These are phyloP conservation scores for Quercus variabilis DNA, from an alignment of 306 rosid genomes.

Conservation along the genomic window DNA sequence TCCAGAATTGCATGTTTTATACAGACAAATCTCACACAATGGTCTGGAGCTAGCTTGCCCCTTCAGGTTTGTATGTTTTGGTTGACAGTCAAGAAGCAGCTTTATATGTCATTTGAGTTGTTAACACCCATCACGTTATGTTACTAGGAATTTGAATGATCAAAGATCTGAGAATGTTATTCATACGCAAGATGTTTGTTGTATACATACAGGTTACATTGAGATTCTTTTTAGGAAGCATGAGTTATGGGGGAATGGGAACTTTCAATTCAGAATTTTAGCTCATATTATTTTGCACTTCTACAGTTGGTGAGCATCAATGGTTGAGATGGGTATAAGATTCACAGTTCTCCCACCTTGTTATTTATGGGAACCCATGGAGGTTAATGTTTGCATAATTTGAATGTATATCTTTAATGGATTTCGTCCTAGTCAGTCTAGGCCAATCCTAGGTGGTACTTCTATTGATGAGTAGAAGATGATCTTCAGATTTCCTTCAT, in stretches of 20 bases:
- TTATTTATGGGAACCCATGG: not conserved
- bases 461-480: not conserved
- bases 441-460: not conserved
- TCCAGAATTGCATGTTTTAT: slow-evolving; percentile 27
- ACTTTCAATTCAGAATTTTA: not conserved
- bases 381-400: not conserved
- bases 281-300: not conserved
- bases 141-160: not conserved
- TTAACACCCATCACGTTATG: not conserved
- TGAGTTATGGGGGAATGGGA: not conserved
- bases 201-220: too few relatives aligned
- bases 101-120: not conserved
- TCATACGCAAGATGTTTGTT: not conserved
- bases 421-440: not conserved
- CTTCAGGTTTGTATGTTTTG: slow-evolving; percentile 66
- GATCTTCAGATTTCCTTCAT: not conserved
- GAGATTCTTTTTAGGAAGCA: too few relatives aligned
- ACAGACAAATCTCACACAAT: slow-evolving; percentile 92
- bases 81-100: not conserved
- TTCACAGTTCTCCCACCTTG: not conserved
- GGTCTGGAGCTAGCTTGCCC: slow-evolving; percentile 99
- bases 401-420: not conserved
- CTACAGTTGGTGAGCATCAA: not conserved
- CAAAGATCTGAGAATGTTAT: not conserved
- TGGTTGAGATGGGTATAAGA: not conserved